Evolutionary conservation across 371 early-diverging fungal genomes (phyloP).

Genomic region (Mortierella sp.): DNA sequence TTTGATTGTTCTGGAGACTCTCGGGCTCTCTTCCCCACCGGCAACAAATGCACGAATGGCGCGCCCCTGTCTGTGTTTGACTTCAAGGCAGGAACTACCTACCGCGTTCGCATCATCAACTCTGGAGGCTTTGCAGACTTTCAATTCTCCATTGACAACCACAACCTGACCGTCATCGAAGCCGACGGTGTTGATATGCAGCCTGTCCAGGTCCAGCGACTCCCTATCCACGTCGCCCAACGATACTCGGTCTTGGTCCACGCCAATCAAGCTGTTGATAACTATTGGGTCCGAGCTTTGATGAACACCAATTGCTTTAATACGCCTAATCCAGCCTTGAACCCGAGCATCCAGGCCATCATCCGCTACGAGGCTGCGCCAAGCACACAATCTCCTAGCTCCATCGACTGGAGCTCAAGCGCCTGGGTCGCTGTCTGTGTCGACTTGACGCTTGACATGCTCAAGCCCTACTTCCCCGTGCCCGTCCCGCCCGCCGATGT

Average conservation of each 20-base stretch:
- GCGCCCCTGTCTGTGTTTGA: slow-evolving; percentile 38
- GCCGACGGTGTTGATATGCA: slow-evolving; percentile 59
- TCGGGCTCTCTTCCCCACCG: slow-evolving; percentile 51
- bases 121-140: slow-evolving; percentile 49
- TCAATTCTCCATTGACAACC: slow-evolving; percentile 58
- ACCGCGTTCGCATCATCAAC: slow-evolving; percentile 53
- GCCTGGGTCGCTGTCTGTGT: slow-evolving; percentile 29
- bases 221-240: slow-evolving; percentile 59
- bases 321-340: slow-evolving; percentile 26
- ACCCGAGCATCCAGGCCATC: slow-evolving; percentile 39
- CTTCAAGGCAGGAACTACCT: slow-evolving; percentile 30
- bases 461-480: slow-evolving; percentile 23
- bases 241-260: slow-evolving; percentile 60
- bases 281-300: slow-evolving; percentile 57
- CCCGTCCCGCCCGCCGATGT: slow-evolving; percentile 26
- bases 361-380: slow-evolving; percentile 56
- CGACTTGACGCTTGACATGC: slow-evolving; percentile 36
- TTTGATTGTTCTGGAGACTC: slow-evolving; percentile 58
- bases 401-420: slow-evolving; percentile 27
- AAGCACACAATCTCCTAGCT: slow-evolving; percentile 14
- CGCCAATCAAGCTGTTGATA: slow-evolving; percentile 53
- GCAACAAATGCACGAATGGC: slow-evolving; percentile 41
- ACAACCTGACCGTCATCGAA: slow-evolving; percentile 60
- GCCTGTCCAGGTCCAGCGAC: slow-evolving; percentile 42
- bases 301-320: slow-evolving; percentile 48